Base-by-base conservation (phyloP, 768 basidiomycete species). In the Paxillus rubicundulus region DNA sequence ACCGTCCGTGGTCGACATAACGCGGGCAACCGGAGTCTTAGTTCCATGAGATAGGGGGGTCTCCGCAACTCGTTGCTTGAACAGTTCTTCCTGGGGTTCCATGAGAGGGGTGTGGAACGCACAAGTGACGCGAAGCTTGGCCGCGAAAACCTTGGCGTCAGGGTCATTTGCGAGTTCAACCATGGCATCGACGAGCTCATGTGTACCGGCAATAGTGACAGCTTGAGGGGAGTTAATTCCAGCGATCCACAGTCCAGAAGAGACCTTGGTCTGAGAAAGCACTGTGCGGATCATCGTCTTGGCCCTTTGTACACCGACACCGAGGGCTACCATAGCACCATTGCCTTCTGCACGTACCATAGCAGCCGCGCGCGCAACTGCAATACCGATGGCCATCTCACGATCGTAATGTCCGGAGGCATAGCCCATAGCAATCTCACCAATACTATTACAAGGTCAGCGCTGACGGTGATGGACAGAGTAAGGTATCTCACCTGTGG, bases 361-460 rank as follows among this genome's bases (percentile, higher is more conserved):
- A 16, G 72, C 68, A n/a, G 61, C 63, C 4, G 70, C 70, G 53
- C 71, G 71, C 14, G 69, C 71, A 10, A 65, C 60, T 10, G 71
- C 70, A n/a, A 72, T 61, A 34, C 66, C 71, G 32, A 73, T 30
- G 2, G 69, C 61, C 55, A 63, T 70, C 48, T 70, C 60, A 43
- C 63, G 71, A 39, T 72, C 61, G 36, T 68, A 68, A 20, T 73
- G 65, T 9, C 72, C 71, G 2, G 72, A 67, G 12, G 71, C 70
- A 24, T 73, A 73, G 38, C 69, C 63, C 62, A 72, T 72, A 4
- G 68, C 71, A 39, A 72, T 69, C 45, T 73, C 71, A 27, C 71
- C 70, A n/a, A 65, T 55, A 58, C 58, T 61, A 17, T 49, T 20
- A 9, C 41, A 36, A n/a, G 10, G 41, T 61, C 43, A 68, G 49